Evolutionary conservation across 2,329 filamentous ascomycete species (phyloP), one percentile per base, ranked within the genome.

Genomic region (Gaeumannomyces tritici): DNA sequence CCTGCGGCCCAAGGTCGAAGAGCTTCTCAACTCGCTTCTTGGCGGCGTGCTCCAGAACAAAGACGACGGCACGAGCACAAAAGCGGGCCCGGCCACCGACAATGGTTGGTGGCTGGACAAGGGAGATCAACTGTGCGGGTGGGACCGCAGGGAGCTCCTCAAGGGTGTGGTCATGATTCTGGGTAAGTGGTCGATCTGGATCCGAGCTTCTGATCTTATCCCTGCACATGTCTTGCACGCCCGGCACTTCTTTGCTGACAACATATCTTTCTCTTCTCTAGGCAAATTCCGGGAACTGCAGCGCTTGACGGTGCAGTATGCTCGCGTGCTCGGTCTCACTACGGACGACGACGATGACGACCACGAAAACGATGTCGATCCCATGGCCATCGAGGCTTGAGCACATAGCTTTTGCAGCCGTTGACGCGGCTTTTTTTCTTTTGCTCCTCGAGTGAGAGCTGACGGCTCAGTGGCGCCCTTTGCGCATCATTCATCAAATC

Each of bases 231-330:
- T 29, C 57, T 8, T 21, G 35, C 21, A 21, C 9, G 42, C 11
- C 42, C 21, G 42, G 21, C 18, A 51, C n/a, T 29, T 57, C 21
- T 24, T 33, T 57, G 64, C 75, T 80, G 73, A 80, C 70, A 57
- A 12, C 29, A 3, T 29, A 28, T 55, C 47, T 6, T 42, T 55
- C 28, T 7, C 35, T 4, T 35, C 62, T 54, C 68, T n/a, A 96
- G 92, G 91, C 64, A 98, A 98, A 86, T 93, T 95, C 75, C 88
- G 95, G 63, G 96, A 98, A 72, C 80, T 99, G 33, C 95, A 99
- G 74, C 84, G 95, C 29, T 83, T 97, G 55, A 96, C 91, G n/a
- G 90, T 97, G 29, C 93, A 96, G 65, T 98, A 98, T 73, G 93
- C 93, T 15, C 86, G 90, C 66, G 79, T 92, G n/a, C 79, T 96